A percentile compares a stretch with the other conserved stretches of the same genome.
Evolutionary conservation across 345 rosid species (phyloP).

Genomic region (Brassica napus): Da-Ae NC_063442.1:11181501-11182000

Average conservation of each 20-base stretch:
- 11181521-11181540: slow-evolving; percentile 73
- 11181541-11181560: slow-evolving; percentile 50
- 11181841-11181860: slow-evolving; percentile 78
- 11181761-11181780: slow-evolving; percentile 57
- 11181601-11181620: slow-evolving; percentile 90
- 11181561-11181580: slow-evolving; percentile 83
- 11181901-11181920: slow-evolving; percentile 89
- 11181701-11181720: slow-evolving; percentile 86
- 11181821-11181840: slow-evolving; percentile 94
- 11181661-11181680: slow-evolving; percentile 84
- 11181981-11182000: slow-evolving; percentile 64
- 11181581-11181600: slow-evolving; percentile 86
- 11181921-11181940: slow-evolving; percentile 70
- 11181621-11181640: slow-evolving; percentile 96
- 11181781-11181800: slow-evolving; percentile 50
- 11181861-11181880: slow-evolving; percentile 86
- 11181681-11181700: slow-evolving; percentile 86
- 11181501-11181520: slow-evolving; percentile 58
- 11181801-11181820: slow-evolving; percentile 80
- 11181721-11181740: slow-evolving; percentile 73
- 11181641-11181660: slow-evolving; percentile 72
- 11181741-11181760: slow-evolving; percentile 56
- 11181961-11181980: slow-evolving; percentile 58
- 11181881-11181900: slow-evolving; percentile 84
- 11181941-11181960: slow-evolving; percentile 56